A percentile compares a stretch with the other conserved stretches of the same genome.
phyloP scores from a whole-genome alignment of 1,284 basidiomycete species.

The Ustilago esculenta region DNA sequence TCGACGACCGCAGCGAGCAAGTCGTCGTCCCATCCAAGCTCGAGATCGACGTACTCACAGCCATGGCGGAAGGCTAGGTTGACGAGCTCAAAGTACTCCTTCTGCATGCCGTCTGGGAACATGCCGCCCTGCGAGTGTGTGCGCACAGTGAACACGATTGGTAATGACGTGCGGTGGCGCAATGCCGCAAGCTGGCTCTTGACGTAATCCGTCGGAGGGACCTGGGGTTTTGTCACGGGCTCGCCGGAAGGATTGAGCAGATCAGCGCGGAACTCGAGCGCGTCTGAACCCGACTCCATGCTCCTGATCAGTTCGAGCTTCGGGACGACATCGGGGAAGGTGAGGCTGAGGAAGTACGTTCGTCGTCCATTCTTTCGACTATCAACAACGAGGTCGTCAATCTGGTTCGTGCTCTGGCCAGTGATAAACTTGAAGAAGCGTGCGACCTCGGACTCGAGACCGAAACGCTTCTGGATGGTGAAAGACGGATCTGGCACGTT shows the following conservation, averaged over 20 bases:
- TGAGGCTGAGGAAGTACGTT: constrained; percentile 92
- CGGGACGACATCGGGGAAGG: constrained; percentile 84
- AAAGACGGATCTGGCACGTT: constrained; percentile 40
- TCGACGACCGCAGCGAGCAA: constrained; percentile 74
- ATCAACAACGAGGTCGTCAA: constrained; percentile 70
- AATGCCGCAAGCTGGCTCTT: constrained; percentile 82
- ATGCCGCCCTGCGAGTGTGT: constrained; percentile 89
- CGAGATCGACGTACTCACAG: constrained; percentile 92
- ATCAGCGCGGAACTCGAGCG: constrained; percentile 91
- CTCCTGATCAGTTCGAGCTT: constrained; percentile 78
- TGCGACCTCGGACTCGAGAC: constrained; percentile 68
- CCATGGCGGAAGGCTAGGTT: constrained; percentile 82
- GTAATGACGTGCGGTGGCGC: constrained; percentile 80
- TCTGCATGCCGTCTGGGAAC: constrained; percentile 81
- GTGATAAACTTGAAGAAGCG: constrained; percentile 89
- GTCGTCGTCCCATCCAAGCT: constrained; percentile 79
- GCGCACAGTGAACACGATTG: constrained; percentile 91
- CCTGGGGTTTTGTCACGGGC: constrained; percentile 68
- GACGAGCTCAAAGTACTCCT: constrained; percentile 82
- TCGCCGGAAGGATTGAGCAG: constrained; percentile 75
- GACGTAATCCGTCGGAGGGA: constrained; percentile 80
- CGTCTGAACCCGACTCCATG: constrained; percentile 85
- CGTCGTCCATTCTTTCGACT: constrained; percentile 24
- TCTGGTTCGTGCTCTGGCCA: constrained; percentile 76
- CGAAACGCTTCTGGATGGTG: constrained; percentile 61